Conservation (phyloP, 768 basidiomycete species). For the Pleurotus tuber-regium region DNA sequence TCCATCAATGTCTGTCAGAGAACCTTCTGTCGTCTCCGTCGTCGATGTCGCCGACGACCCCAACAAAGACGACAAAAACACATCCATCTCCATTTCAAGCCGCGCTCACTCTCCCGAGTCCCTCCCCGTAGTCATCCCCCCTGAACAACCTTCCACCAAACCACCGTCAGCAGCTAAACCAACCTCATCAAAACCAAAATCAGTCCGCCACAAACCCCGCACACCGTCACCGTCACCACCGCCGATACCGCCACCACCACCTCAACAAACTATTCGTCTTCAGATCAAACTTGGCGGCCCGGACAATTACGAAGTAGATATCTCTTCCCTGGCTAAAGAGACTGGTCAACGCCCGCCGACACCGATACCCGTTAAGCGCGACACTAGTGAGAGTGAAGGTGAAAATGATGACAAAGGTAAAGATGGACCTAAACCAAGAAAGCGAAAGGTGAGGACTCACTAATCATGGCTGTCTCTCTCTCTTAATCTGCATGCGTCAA, state of each 20-base stretch:
- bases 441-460: conserved; percentile 25
- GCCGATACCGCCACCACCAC: conserved; percentile 48
- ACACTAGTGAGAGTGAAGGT: conserved; percentile 56
- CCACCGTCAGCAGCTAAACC: conserved; percentile 18
- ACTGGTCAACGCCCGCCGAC: conserved; percentile 66
- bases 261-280: conserved; percentile 63
- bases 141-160: background rate
- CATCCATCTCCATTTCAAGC: conserved; percentile 10
- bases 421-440: conserved; percentile 18
- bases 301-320: conserved; percentile 72
- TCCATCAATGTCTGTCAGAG: background rate
- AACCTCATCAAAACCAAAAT: conserved; percentile 14
- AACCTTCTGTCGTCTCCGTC: conserved; percentile 16
- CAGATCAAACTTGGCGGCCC: conserved; percentile 72
- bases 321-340: conserved; percentile 52
- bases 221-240: conserved; percentile 55
- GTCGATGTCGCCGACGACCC: conserved; percentile 17
- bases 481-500: too few relatives aligned
- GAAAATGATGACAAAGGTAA: conserved; percentile 43
- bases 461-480: too few relatives aligned
- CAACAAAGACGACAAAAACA: conserved; percentile 14
- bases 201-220: conserved; percentile 26
- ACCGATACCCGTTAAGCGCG: conserved; percentile 42
- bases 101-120: conserved; percentile 2
- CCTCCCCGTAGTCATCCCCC: background rate